Base-by-base conservation (phyloP, 225 moss, liverwort and hornwort genomes). In the Pseudoscleropodium purum region DNA sequence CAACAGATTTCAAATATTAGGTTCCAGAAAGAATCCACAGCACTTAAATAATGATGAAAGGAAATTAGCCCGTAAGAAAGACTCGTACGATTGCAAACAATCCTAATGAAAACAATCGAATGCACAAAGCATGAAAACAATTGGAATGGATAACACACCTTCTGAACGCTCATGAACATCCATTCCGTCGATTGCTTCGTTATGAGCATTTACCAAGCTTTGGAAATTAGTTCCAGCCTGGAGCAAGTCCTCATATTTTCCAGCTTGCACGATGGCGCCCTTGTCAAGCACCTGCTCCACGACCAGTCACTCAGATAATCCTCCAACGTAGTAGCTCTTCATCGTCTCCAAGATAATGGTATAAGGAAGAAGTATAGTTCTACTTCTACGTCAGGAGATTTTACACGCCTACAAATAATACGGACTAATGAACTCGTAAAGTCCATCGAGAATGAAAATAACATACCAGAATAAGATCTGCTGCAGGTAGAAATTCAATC, bases 401-500 rank as follows among this genome's bases (percentile, higher is more conserved):
- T 43, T 41, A 81, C 61, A 43, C 52, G 81, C 81, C 54, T 24
- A 19, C 26, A 83, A 54, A 83, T 77, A 62, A 18, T 76, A 69
- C 23, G 23, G 23, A 23, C n/a, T 69, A 57, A 37, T 54, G 31
- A 47, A 66, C 18, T 47, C 27, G 45, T 70, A 75, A 68, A 57
- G 60, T 26, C 56, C 49, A 59, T 60, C 39, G n/a, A 87, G 39
- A 64, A 36, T 63, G 62, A 80, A 65, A 75, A 25, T 77, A 45
- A 74, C 92, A 13, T 89, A 98, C 98, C 91, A 98, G 81, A 84
- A 98, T 97, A 45, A 95, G 92, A 91, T 98, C 98, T 65, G 95
- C 96, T 84, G 94, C 95, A 83, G 98, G 94, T 82, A 98, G 89
- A 80, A 97, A 98, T 87, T 98, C 97, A 91, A 97, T 94, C 91